These are phyloP conservation scores for Aspergillus bombycis DNA, from an alignment of 2,329 filamentous ascomycete genomes.

Conservation along the genomic window DNA sequence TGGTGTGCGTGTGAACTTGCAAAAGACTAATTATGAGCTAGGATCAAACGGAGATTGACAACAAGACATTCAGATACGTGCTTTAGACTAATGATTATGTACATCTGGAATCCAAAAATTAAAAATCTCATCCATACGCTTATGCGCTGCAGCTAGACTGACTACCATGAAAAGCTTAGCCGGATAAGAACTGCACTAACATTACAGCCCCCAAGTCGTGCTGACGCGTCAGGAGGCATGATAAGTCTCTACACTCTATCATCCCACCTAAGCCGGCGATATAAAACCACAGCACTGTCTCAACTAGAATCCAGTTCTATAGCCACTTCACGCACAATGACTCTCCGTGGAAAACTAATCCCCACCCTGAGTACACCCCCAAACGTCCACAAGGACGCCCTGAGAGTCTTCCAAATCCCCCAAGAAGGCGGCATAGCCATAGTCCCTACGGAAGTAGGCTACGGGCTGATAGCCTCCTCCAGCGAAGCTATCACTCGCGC, in stretches of 20 bases:
- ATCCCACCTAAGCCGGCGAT: background rate
- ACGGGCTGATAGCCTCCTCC: slow-evolving; percentile 23
- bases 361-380: background rate
- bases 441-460: slow-evolving; percentile 30
- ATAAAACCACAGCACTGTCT: background rate
- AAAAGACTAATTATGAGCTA: slow-evolving; percentile 6
- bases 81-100: slow-evolving; percentile 24
- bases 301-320: background rate
- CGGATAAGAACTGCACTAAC: background rate
- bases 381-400: slow-evolving; percentile 13
- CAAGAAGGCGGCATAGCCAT: slow-evolving; percentile 25
- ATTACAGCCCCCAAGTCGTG: background rate
- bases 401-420: slow-evolving; percentile 12
- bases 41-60: slow-evolving; percentile 59
- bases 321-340: background rate
- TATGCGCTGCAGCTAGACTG: background rate
- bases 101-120: no score
- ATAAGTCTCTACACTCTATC: background rate
- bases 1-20: rapidly evolving
- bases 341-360: background rate
- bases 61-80: slow-evolving; percentile 58
- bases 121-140: no score
- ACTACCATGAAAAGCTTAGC: background rate
- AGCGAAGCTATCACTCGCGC: slow-evolving; percentile 20
- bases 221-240: background rate